Conservation (phyloP, 2,329 filamentous ascomycete genomes). For the Curvularia hawaiiensis region DNA sequence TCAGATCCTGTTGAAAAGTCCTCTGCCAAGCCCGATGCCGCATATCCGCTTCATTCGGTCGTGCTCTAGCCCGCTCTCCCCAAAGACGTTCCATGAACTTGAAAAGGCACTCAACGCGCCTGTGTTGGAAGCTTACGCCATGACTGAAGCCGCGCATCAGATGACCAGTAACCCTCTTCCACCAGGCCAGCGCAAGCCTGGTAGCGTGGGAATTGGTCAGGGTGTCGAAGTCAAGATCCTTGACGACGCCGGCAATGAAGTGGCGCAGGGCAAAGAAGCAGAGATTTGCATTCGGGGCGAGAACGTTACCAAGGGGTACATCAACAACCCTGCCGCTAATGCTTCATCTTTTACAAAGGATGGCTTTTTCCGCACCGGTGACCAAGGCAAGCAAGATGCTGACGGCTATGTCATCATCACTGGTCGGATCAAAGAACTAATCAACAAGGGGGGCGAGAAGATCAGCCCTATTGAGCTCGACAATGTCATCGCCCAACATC, state of each 20-base stretch:
- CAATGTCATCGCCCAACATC: slow-evolving; percentile 77
- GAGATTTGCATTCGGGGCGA: slow-evolving; percentile 84
- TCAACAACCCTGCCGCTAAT: slow-evolving; percentile 83
- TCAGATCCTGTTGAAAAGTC: slow-evolving; percentile 80
- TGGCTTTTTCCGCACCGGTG: slow-evolving; percentile 88
- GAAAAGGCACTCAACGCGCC: slow-evolving; percentile 77
- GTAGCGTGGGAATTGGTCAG: slow-evolving; percentile 81
- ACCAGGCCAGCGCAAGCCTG: slow-evolving; percentile 76
- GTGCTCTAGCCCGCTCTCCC: slow-evolving; percentile 82
- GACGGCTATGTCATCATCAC: slow-evolving; percentile 87
- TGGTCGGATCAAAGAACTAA: slow-evolving; percentile 90
- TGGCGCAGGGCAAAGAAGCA: slow-evolving; percentile 71
- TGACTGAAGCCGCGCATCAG: slow-evolving; percentile 88
- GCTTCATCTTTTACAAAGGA: slow-evolving; percentile 71
- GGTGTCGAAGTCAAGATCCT: slow-evolving; percentile 83
- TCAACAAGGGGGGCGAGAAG: slow-evolving; percentile 90
- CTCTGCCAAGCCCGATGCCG: slow-evolving; percentile 69
- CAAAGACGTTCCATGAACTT: slow-evolving; percentile 79
- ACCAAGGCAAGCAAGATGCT: slow-evolving; percentile 79
- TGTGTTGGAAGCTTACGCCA: slow-evolving; percentile 87
- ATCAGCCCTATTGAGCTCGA: slow-evolving; percentile 88
- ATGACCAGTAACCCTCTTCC: slow-evolving; percentile 72
- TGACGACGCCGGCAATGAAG: slow-evolving; percentile 69
- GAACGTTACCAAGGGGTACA: slow-evolving; percentile 83
- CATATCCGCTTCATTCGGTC: slow-evolving; percentile 85